phyloP scores from a whole-genome alignment of 78 protist species.

The Isochrysis galbana region DNA sequence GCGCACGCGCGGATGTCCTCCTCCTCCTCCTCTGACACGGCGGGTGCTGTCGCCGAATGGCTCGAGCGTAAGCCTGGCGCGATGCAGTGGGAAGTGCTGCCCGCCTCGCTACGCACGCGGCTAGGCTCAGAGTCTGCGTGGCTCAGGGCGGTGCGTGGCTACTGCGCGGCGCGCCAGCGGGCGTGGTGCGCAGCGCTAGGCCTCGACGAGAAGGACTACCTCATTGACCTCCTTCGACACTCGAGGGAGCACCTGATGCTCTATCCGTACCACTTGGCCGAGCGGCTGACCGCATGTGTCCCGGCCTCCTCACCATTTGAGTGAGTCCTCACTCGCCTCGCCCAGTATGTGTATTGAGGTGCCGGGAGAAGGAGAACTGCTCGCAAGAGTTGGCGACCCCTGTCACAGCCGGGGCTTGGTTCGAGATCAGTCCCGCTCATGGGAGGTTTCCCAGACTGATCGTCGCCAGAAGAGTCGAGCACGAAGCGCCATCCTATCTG shows the following conservation, averaged over 20 bases:
- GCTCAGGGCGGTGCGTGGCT: not conserved
- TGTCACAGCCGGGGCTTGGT: too few species aligned
- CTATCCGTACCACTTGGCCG: constrained; percentile 72
- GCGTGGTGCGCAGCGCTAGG: not conserved
- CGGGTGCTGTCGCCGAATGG: not conserved
- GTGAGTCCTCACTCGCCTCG: too few species aligned
- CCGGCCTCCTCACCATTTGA: not conserved
- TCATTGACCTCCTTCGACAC: not conserved
- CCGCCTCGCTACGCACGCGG: not conserved
- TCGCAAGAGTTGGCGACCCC: too few species aligned
- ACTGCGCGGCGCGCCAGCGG: not conserved
- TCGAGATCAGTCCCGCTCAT: too few species aligned
- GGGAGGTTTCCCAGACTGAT: too few species aligned
- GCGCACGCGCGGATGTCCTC: too few species aligned
- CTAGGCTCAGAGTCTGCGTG: not conserved
- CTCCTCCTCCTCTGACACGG: not conserved
- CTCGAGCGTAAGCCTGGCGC: not conserved
- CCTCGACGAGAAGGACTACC: not conserved
- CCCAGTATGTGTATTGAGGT: too few species aligned
- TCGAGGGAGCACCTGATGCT: not conserved
- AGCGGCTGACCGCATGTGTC: constrained; percentile 12
- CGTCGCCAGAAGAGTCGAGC: too few species aligned
- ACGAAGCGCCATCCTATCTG: too few species aligned
- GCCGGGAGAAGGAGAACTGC: too few species aligned
- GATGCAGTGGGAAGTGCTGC: not conserved